Evolutionary conservation across 2,329 filamentous ascomycete species (phyloP), one percentile per base, ranked within the genome.

Genomic region (Parastagonospora avenae): DNA sequence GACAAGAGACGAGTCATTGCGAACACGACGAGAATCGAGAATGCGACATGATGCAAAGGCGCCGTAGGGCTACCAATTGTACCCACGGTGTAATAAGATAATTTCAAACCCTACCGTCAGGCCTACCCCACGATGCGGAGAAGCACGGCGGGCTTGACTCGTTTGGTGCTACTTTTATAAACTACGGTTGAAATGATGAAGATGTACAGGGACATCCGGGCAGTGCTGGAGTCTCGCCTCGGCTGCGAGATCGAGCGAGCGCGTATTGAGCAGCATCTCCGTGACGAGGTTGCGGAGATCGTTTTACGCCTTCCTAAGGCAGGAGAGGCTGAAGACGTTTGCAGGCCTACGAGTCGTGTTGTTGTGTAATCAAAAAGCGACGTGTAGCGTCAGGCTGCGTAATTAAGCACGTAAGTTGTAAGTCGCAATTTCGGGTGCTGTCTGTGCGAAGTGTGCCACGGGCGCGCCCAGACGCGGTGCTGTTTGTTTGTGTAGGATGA

Each of bases 171-270:
- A 44, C 39, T 39, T 19, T 38, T 42, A 33, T 14, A 45, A 42
- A 31, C 31, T 51, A 57, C 44, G 45, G 49, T 38, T 44, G 38
- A 38, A 59, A 55, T 47, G 47, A 54, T 53, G 46, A 52, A 14
- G 46, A 37, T 42, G 39, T n/a, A 14, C 16, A 35, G 28, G 30
- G 46, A 30, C 35, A 42, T 11, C n/a, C 4, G 19, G 33, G n/a
- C 35, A 6, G 35, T 37, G 35, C 4, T 37, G 14, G 35, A 16
- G 14, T 16, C 35, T 14, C 35, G 35, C 31, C 31, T 37, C 35
- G 35, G 35, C 35, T 37, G 35, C 19, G 15, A 9, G 14, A 37
- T 40, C 16, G 38, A 24, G 19, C 19, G 19, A 24, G 19, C 19
- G 19, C 19, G 19, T 24, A 24, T 24, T 24, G 19, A 24, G 19